phyloP scores from a whole-genome alignment of 192 early-diverging fungal genomes.

The Podila clonocystis region DNA sequence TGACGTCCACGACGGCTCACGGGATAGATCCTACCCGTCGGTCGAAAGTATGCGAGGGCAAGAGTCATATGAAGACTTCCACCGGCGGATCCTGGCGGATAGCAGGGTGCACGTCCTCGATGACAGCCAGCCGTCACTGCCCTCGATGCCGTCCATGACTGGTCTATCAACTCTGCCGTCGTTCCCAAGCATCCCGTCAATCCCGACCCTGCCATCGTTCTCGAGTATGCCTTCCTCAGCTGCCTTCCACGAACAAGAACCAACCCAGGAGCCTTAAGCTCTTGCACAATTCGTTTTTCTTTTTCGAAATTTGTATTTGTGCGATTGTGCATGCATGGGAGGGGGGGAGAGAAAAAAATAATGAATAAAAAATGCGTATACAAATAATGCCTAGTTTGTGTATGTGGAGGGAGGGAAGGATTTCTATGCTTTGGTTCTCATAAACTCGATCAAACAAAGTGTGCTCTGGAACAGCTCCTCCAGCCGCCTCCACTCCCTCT shows the following conservation, averaged over 20 bases:
- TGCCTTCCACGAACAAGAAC: too few species aligned
- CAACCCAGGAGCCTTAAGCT: too few species aligned
- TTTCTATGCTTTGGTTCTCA: conserved; percentile 51
- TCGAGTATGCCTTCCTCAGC: too few species aligned
- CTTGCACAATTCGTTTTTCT: too few species aligned
- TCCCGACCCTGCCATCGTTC: not conserved
- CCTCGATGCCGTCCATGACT: not conserved
- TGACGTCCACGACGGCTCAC: not conserved
- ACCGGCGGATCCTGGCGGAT: not conserved
- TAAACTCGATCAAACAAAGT: conserved; percentile 71
- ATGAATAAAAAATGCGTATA: too few species aligned
- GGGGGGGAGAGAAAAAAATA: too few species aligned
- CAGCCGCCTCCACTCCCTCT: conserved; percentile 64
- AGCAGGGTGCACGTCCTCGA: not conserved
- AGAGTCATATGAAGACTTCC: not conserved
- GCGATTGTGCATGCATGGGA: too few species aligned
- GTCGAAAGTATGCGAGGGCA: not conserved
- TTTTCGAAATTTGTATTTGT: too few species aligned
- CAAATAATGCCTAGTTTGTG: not conserved
- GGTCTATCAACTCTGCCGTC: not conserved
- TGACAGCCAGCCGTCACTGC: not conserved
- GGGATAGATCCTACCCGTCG: not conserved
- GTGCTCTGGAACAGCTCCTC: conserved; percentile 72
- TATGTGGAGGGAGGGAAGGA: not conserved
- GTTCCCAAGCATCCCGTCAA: not conserved